Percentiles rank a stretch among this genome's conserved stretches.
phyloP scores from a whole-genome alignment of 441 rosid genomes.

The Cnidoscolus chayamansa region DNA sequence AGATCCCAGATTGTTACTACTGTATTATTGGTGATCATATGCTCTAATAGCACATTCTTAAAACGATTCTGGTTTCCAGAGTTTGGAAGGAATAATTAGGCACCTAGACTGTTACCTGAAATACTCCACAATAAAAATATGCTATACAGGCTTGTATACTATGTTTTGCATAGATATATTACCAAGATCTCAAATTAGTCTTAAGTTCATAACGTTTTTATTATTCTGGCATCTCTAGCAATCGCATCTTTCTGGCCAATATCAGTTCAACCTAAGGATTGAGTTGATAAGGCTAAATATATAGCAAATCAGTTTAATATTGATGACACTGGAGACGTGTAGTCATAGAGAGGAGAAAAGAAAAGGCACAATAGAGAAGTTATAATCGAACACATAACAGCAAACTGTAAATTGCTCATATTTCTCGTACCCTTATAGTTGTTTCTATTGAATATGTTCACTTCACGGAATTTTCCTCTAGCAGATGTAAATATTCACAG shows the following conservation, averaged over 20 bases:
- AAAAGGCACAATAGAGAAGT: no score
- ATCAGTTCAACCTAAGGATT: no score
- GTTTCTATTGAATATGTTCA: neutral
- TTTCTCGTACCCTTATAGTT: neutral
- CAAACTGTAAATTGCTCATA: neutral
- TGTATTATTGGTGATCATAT: neutral
- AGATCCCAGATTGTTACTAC: neutral
- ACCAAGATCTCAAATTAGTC: neutral
- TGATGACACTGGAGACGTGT: no score
- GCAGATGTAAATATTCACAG: neutral
- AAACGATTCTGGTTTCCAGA: neutral
- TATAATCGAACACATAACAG: neutral
- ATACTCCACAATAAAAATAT: neutral
- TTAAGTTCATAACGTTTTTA: neutral
- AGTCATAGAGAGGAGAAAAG: no score
- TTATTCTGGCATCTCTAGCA: neutral
- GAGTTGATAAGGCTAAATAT: no score
- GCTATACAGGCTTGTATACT: neutral
- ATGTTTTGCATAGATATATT: neutral
- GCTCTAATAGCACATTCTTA: neutral
- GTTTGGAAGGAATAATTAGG: neutral
- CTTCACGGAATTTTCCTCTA: neutral
- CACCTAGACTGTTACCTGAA: neutral
- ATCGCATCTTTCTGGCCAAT: neutral
- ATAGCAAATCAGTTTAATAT: no score